Base-by-base conservation (phyloP, 768 basidiomycete species). In the Suillus subaureus region DNA sequence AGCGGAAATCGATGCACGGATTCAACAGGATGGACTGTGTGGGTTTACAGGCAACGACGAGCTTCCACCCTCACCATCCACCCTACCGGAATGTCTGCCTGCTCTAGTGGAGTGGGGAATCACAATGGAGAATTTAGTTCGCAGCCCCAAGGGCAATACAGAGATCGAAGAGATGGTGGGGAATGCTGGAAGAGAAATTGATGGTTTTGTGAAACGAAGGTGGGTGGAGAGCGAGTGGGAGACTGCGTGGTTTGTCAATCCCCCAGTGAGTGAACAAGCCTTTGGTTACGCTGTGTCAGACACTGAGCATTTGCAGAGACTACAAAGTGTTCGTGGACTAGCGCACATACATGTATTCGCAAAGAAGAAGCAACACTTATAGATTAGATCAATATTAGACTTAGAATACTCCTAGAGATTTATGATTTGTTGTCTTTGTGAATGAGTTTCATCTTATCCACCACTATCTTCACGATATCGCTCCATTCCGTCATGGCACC, bases 301-400 rank as follows among this genome's bases (percentile, higher is more conserved):
- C 31, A 21, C 33, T 66, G 28, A 33, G 11, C 45, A 49, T 62
- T 66, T 62, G 35, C 75, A 92, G 92, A 85, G 93, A 72, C 74
- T 94, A 63, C 93, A 96, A 71, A 94, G 92, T 66, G 87, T 96
- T 37, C 89, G 86, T 3, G 90, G 87, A 18, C 80, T 96, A 54
- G 90, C 92, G 0, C 94, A 96, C 74, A 84, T 91, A n/a, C 94
- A 96, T 68, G 92, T 95, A 37, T 95, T 96, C 74, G 93, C 91
- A 8, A 82, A 85, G 58, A 83, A 76, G 71, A 89, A 89, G 67
- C 23, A 23, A 23, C 2, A 9, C 37, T 26, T 26, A 37, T 40
- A 58, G 57, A 37, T 39, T 64, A 57, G 35, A 37, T 1, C 31
- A 55, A 23, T 8, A 37, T 39, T 57, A 58, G 57, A 58, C 15